phyloP scores from a whole-genome alignment of 371 early-diverging fungal genomes.

The Zychaea mexicana region DNA sequence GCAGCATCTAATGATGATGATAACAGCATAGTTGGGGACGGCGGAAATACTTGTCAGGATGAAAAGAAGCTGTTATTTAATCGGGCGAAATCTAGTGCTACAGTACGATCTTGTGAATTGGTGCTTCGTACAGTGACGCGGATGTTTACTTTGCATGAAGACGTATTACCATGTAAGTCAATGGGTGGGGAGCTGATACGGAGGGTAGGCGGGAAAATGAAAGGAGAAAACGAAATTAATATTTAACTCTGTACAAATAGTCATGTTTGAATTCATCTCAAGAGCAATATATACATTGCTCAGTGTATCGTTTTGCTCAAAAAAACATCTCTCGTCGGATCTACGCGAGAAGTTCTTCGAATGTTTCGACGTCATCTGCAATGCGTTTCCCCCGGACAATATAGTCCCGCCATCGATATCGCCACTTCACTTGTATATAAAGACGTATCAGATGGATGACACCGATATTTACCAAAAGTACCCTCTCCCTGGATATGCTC shows the following conservation, averaged over 20 bases:
- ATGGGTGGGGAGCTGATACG: not conserved
- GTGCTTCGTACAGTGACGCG: not conserved
- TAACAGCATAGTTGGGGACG: not conserved
- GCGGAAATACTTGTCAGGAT: not conserved
- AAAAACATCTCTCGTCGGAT: not conserved
- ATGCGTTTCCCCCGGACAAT: not conserved
- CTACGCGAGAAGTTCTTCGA: not conserved
- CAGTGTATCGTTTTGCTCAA: not conserved
- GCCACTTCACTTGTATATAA: not conserved
- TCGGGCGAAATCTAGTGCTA: not conserved
- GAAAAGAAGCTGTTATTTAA: not conserved
- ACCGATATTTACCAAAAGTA: not conserved
- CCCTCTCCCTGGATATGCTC: not conserved
- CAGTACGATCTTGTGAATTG: not conserved
- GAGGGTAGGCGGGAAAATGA: too few relatives aligned
- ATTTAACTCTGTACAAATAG: not conserved
- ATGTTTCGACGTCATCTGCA: not conserved
- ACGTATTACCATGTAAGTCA: not conserved
- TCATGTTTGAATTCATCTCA: not conserved
- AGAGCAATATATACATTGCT: not conserved
- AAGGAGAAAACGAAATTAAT: not conserved
- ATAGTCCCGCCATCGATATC: not conserved
- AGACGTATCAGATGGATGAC: not conserved
- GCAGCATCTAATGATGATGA: not conserved
- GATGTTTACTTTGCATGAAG: not conserved